These are phyloP conservation scores for Ettlia oleoabundans DNA, from an alignment of 139 green algal species.

Conservation along the genomic window DNA sequence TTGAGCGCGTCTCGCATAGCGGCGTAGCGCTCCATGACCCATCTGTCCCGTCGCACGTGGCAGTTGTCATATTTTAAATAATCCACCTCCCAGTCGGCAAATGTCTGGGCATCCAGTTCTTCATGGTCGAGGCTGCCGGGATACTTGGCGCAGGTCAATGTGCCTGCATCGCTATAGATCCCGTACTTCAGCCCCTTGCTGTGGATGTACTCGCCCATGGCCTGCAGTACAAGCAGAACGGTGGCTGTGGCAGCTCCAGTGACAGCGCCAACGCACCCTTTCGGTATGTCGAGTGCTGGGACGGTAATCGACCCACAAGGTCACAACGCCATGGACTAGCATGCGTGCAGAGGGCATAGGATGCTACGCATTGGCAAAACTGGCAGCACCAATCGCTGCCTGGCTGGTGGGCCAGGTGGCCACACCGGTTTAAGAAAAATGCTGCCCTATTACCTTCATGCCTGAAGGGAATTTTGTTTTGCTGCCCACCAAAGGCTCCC, in stretches of 20 bases:
- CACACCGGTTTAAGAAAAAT: no score
- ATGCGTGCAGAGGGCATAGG: no score
- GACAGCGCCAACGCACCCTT: no score
- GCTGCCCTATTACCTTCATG: conserved; percentile 64
- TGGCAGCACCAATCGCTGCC: no score
- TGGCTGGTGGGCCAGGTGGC: no score
- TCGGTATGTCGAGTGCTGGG: no score
- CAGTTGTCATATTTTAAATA: conserved; percentile 84
- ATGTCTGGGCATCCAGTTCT: conserved; percentile 62
- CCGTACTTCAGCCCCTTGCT: conserved; percentile 66
- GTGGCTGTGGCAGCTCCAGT: no score
- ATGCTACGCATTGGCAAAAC: no score
- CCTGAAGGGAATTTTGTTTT: conserved; percentile 45
- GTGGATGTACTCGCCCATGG: conserved; percentile 59
- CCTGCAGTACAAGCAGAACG: conserved; percentile 6
- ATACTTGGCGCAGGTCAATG: conserved; percentile 73
- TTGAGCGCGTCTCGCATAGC: conserved; percentile 78
- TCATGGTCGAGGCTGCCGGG: conserved; percentile 68
- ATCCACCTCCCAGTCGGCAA: conserved; percentile 73
- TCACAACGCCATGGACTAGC: no score
- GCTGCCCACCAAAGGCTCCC: neutral
- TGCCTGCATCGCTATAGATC: conserved; percentile 73
- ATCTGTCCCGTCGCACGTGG: neutral
- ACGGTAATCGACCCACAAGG: no score
- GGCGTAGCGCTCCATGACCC: conserved; percentile 48